Percentiles rank a stretch among this genome's conserved stretches.
phyloP scores from a whole-genome alignment of 352 stramenopile species.

The Phytopythium oedochilum region DNA sequence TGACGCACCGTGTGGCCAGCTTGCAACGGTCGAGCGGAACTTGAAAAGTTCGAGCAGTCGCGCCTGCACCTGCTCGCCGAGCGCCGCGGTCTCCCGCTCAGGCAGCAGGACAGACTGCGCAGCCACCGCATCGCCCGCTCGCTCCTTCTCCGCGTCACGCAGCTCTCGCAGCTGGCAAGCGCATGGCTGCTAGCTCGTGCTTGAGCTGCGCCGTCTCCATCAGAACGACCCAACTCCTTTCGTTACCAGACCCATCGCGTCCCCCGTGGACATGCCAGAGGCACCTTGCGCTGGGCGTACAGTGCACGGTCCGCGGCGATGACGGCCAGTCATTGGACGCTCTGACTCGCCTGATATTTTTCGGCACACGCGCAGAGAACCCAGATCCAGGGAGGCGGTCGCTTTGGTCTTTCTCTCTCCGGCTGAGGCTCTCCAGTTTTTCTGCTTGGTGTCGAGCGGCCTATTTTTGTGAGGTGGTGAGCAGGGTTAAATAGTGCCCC shows the following conservation, averaged over 20 bases:
- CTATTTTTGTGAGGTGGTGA: neutral
- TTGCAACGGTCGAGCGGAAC: slow-evolving; percentile 17
- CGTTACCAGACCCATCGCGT: too few species aligned
- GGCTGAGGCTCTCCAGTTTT: too few species aligned
- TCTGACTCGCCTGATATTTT: neutral
- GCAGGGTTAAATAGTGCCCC: neutral
- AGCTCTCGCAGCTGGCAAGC: neutral
- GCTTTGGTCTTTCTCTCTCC: neutral
- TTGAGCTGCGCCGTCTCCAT: neutral
- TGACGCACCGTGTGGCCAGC: slow-evolving; percentile 14
- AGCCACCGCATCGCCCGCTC: neutral
- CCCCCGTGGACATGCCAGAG: too few species aligned
- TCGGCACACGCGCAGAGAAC: too few species aligned
- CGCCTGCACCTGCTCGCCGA: slow-evolving; percentile 21
- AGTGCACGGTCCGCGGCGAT: neutral
- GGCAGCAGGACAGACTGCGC: neutral
- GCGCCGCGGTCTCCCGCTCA: neutral
- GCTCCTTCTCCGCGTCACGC: neutral
- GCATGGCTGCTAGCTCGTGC: neutral
- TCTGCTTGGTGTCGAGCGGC: neutral
- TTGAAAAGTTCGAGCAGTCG: slow-evolving; percentile 17
- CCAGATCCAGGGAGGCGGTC: neutral
- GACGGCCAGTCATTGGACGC: neutral
- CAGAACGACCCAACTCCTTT: neutral
- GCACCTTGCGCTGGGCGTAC: neutral